Evolutionary conservation across 2,329 filamentous ascomycete genomes (phyloP).

Genomic region (Colletotrichum kahawae): DNA sequence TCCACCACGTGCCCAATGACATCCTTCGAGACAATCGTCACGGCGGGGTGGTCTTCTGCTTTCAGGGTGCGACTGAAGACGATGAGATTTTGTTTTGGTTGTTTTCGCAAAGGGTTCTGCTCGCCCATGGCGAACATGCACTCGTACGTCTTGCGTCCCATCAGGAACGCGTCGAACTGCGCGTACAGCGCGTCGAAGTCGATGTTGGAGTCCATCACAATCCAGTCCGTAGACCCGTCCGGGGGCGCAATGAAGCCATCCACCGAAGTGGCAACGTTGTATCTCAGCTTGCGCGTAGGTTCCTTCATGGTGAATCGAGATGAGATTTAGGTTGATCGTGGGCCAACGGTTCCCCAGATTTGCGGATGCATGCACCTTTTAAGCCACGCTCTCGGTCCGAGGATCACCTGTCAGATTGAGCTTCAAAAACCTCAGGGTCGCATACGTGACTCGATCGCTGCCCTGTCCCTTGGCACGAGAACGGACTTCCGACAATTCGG

Average conservation of each 20-base stretch:
- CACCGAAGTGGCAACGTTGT: conserved; percentile 37
- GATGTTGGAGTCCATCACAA: conserved; percentile 33
- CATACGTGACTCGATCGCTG: not conserved
- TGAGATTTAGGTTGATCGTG: not conserved
- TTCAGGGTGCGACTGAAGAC: conserved; percentile 31
- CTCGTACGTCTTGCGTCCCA: conserved; percentile 40
- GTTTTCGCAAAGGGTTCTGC: conserved; percentile 26
- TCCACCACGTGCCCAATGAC: conserved; percentile 24
- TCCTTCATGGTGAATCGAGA: not conserved
- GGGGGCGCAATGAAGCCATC: conserved; percentile 39
- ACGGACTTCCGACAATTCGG: conserved; percentile 2
- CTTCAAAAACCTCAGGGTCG: not conserved
- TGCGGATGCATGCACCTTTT: not conserved
- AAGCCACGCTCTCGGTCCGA: not conserved
- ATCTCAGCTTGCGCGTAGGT: conserved; percentile 27
- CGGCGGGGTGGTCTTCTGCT: conserved; percentile 21
- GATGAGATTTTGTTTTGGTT: conserved; percentile 27
- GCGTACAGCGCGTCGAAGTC: conserved; percentile 36
- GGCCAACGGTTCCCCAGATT: not conserved
- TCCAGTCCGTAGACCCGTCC: conserved; percentile 34
- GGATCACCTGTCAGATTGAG: not conserved
- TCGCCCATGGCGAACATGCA: conserved; percentile 24
- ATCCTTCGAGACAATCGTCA: conserved; percentile 29
- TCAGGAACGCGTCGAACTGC: conserved; percentile 36
- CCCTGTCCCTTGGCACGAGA: not conserved